These are phyloP conservation scores for Stemphylium lycopersici DNA, from an alignment of 2,329 filamentous ascomycete species.

Conservation along the genomic window DNA sequence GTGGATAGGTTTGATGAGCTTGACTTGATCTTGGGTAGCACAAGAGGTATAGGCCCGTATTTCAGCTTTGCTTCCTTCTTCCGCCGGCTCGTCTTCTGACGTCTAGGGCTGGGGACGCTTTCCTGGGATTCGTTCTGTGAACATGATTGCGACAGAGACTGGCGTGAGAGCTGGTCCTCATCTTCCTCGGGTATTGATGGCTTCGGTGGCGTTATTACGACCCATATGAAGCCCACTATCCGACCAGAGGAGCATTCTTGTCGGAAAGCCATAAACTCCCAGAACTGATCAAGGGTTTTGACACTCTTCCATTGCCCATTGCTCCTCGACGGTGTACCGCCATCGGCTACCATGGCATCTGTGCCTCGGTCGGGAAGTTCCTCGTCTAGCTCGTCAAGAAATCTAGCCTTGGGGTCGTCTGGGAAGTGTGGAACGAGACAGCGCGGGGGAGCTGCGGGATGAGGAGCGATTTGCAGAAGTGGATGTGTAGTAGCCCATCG, in stretches of 20 bases:
- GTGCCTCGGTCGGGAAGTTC: constrained; percentile 66
- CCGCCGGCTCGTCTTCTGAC: constrained; percentile 22
- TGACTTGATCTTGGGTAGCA: constrained; percentile 70
- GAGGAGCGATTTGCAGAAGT: constrained; percentile 73
- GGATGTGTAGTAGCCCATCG: constrained; percentile 69
- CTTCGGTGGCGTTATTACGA: constrained; percentile 74
- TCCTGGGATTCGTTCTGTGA: constrained; percentile 27
- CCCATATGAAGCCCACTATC: constrained; percentile 92
- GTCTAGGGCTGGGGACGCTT: constrained; percentile 20
- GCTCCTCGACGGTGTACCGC: constrained; percentile 56
- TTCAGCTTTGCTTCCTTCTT: constrained; percentile 32
- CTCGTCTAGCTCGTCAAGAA: constrained; percentile 85
- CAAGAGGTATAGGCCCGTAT: constrained; percentile 67
- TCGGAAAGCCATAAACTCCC: constrained; percentile 97
- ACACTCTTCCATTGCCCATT: constrained; percentile 82
- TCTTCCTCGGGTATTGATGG: constrained; percentile 41
- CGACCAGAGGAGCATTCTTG: constrained; percentile 95
- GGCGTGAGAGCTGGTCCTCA: constrained; percentile 35
- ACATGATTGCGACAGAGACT: constrained; percentile 23
- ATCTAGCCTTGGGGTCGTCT: constrained; percentile 93
- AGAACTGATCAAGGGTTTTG: constrained; percentile 86
- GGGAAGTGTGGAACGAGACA: constrained; percentile 90
- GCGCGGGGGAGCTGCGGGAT: constrained; percentile 72
- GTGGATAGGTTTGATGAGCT: constrained; percentile 44
- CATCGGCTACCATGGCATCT: constrained; percentile 40